phyloP scores from a whole-genome alignment of 768 basidiomycete species.

The Mycena galericulata region DNA sequence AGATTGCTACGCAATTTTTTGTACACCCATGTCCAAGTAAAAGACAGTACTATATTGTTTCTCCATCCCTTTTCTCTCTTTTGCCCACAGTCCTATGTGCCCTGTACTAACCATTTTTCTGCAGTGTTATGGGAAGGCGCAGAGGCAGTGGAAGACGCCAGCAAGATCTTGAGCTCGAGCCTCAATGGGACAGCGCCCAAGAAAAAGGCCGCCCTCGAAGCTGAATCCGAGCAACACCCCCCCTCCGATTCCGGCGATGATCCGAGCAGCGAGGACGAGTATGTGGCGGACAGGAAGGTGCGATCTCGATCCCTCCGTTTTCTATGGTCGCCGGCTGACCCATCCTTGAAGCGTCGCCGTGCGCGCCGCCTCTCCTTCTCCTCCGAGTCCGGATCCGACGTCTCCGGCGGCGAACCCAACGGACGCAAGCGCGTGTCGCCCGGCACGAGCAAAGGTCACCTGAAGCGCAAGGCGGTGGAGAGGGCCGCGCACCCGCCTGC shows the following conservation, averaged over 20 bases:
- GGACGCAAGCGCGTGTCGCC: constrained; percentile 42
- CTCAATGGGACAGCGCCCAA: constrained; percentile 44
- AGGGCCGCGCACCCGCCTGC: constrained; percentile 48
- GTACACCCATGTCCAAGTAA: background rate
- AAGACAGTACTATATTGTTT: constrained; percentile 6
- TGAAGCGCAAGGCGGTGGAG: constrained; percentile 70
- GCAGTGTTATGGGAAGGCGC: constrained; percentile 82
- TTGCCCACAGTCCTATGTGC: constrained; percentile 16
- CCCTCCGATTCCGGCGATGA: constrained; percentile 61
- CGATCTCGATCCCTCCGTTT: constrained; percentile 34
- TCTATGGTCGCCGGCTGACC: constrained; percentile 24
- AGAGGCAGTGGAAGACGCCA: constrained; percentile 63
- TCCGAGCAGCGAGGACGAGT: constrained; percentile 77
- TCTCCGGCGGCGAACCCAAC: constrained; percentile 39
- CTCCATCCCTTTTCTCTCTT: constrained; percentile 8
- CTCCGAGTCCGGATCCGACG: constrained; percentile 61
- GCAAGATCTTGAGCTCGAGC: constrained; percentile 43
- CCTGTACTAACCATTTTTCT: constrained; percentile 39
- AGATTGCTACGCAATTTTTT: background rate
- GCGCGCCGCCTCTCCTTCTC: constrained; percentile 53
- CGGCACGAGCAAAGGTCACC: constrained; percentile 36
- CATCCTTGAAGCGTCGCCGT: constrained; percentile 51
- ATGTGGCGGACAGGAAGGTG: constrained; percentile 60
- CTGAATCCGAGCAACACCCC: constrained; percentile 13
- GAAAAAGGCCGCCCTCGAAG: constrained; percentile 35